Base-by-base conservation (phyloP, 129 eudicot genomes). In the Calendula officinalis region DNA sequence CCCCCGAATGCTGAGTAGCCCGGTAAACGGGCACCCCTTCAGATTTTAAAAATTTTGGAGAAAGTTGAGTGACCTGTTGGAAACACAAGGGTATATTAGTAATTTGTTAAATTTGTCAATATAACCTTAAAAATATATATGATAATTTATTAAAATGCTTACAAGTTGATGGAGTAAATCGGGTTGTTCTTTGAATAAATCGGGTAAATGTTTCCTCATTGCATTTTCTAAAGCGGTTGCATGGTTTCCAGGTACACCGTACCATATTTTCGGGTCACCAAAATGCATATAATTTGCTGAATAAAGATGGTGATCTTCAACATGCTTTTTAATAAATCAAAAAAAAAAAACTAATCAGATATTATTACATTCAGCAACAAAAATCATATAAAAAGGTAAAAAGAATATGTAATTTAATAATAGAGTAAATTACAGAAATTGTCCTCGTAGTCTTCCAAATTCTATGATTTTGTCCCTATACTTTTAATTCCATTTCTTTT, bases 211-310 rank as follows among this genome's bases (percentile, higher is more conserved):
- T 71, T 88, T 88, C 71, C 71, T 69, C 96, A 88, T 88, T 17
- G 94, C 84, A 50, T 70, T 64, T 66, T 88, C 96, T 46, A 88
- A 75, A 9, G 77, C 83, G 7, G 84, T 60, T 8, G 96, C 96
- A 53, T 84, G 79, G 74, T 74, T 84, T 57, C 84, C 89, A 0
- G 96, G 96, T 54, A 84, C 79, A n/a, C 96, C 96, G 22, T 84
- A 88, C 96, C 96, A 88, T 42, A 88, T 64, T 75, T 88, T 88
- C 8, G 92, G 81, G 67, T 85, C 96, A 15, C 96, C 96, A 82
- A 83, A 88, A 27, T 88, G 96, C 71, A 84, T 33, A 60, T 84
- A 88, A 70, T 88, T 88, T 65, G 84, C 73, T 9, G 96, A 88
- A 58, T 88, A 88, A 38, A 88, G 84, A 65, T 84, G 96, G 75